Base-by-base conservation (phyloP, 129 eudicot genomes). In the Flaveria ramosissima region DNA sequence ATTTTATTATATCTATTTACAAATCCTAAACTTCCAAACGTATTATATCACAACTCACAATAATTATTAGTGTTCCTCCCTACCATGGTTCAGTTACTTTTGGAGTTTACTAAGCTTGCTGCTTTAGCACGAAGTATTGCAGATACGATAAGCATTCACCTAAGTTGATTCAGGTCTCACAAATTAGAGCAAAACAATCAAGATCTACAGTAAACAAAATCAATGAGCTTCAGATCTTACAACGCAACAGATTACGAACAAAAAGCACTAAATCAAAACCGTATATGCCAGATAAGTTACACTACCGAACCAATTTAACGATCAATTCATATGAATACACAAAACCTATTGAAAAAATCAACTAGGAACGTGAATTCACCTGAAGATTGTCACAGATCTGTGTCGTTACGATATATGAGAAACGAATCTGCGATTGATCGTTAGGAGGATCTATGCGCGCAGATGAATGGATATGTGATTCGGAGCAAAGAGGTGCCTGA, bases 331-430 rank as follows among this genome's bases (percentile, higher is more conserved):
- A 15, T 62, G 1, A 62, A 62, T 26, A 62, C 20, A 6, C 42
- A 62, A 62, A 62, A 62, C 12, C 20, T 26, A 62, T 15, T 1
- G 19, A 30, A 3, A 13, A 62, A 62, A 62, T 30, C 68, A 6
- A 62, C 68, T 62, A 15, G 68, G 6, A 62, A 62, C 21, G 2
- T 62, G 16, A 62, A 62, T 62, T 27, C 17, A 62, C 68, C 68
- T 62, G 45, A 61, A 62, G 45, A 30, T 13, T 1, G 68, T 62
- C 19, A 62, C 45, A 14, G 68, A 62, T 62, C 68, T 62, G 68
- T 14, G 68, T 30, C 43, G 68, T 1, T 14, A 27, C 11, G 68
- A 62, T 13, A 62, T 62, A 2, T 7, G 68, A 62, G 20, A 30
- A 16, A 14, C 45, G 12, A 62, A 62, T 16, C 36, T 30, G 36